phyloP scores from a whole-genome alignment of 768 basidiomycete genomes.

The Mycena sanguinolenta region DNA sequence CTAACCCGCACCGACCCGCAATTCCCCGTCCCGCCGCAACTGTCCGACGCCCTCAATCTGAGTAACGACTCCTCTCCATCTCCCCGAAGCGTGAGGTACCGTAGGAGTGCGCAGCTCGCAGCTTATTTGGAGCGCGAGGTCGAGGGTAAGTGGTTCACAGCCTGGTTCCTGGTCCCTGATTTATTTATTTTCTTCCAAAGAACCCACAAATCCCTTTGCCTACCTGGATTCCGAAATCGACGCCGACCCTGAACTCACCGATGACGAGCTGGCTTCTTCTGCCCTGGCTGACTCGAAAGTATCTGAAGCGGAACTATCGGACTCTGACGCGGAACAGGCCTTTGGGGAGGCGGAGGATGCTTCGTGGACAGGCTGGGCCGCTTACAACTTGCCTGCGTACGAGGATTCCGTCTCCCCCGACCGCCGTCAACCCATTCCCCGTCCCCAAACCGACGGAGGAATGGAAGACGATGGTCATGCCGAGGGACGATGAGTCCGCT shows the following conservation, averaged over 20 bases:
- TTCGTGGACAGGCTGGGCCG: slow-evolving; percentile 56
- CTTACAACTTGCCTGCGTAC: slow-evolving; percentile 41
- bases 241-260: background rate
- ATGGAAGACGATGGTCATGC: slow-evolving; percentile 2
- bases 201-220: background rate
- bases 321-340: background rate
- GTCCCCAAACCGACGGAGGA: slow-evolving; percentile 11
- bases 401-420: slow-evolving; percentile 25
- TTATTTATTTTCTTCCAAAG: background rate
- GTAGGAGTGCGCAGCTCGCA: slow-evolving; percentile 28
- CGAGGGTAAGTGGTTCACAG: background rate
- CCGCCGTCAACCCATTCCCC: slow-evolving; percentile 13
- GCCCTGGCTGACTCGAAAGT: background rate
- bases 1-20: slow-evolving; percentile 71
- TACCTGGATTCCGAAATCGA: background rate
- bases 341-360: background rate
- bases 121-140: slow-evolving; percentile 27
- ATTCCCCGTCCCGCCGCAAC: slow-evolving; percentile 72
- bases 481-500: slow-evolving; percentile 3
- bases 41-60: slow-evolving; percentile 72
- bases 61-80: slow-evolving; percentile 43
- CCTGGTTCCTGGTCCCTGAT: too few species aligned
- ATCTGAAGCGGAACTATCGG: background rate
- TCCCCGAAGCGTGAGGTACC: background rate
- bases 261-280: background rate